Conservation (phyloP, 495 filamentous ascomycete species). For the Neurospora sp. region DNA sequence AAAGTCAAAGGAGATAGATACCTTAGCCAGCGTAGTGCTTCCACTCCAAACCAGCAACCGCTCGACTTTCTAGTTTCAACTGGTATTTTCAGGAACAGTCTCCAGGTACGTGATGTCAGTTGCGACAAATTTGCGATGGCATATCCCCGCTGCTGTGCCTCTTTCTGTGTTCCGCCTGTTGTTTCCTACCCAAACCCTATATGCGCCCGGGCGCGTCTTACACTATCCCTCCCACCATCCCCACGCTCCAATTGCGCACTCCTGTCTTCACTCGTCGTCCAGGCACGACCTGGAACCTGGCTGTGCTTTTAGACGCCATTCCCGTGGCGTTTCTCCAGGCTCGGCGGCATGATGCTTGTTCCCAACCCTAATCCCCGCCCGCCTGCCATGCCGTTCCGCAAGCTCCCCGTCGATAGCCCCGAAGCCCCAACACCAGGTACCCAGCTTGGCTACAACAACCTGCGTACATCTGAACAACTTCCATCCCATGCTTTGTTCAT, state of each 20-base stretch:
- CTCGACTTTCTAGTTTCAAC: neutral
- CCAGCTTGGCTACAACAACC: neutral
- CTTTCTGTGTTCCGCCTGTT: neutral
- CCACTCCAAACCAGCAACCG: neutral
- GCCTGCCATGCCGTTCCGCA: neutral
- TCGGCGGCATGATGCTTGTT: neutral
- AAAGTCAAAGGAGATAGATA: neutral
- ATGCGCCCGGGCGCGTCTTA: neutral
- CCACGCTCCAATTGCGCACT: neutral
- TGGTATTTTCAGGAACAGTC: neutral
- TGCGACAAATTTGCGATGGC: neutral
- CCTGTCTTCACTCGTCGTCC: neutral
- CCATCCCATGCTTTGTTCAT: neutral
- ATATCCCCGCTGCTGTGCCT: neutral
- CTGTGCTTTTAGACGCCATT: neutral
- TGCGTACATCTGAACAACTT: neutral
- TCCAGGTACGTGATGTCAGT: neutral
- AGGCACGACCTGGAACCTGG: neutral
- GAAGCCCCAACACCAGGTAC: neutral
- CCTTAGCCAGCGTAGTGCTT: neutral
- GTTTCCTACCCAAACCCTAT: neutral
- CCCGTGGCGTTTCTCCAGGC: neutral
- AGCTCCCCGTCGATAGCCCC: neutral
- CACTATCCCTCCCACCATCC: neutral
- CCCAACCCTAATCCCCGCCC: neutral